Conservation (phyloP, 441 rosid genomes). For the Sinapis alba region DNA sequence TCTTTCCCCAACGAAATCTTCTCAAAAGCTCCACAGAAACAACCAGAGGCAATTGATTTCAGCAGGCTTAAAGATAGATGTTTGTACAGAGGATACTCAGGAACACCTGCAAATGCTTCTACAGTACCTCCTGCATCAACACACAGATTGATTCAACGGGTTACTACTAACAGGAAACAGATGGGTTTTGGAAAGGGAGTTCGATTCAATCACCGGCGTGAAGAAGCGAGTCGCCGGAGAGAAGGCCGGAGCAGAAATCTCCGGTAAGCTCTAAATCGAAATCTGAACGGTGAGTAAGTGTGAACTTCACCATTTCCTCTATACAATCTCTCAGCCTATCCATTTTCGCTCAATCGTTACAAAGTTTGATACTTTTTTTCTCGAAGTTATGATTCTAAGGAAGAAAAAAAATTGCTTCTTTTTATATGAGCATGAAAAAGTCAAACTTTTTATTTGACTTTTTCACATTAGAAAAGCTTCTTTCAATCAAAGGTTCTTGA, state of each 20-base stretch:
- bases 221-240: constrained; percentile 41
- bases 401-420: not conserved
- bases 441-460: not conserved
- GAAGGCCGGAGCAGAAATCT: constrained; percentile 62
- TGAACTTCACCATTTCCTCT: constrained; percentile 58
- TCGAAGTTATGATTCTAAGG: not conserved
- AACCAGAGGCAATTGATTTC: constrained; percentile 47
- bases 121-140: constrained; percentile 11
- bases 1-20: constrained; percentile 36
- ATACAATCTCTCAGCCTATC: constrained; percentile 46
- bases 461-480: not conserved
- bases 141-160: not conserved
- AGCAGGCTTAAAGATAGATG: constrained; percentile 55
- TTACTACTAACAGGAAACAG: not conserved
- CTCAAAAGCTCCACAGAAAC: constrained; percentile 33
- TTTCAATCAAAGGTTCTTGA: not conserved
- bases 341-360: constrained; percentile 25
- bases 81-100: constrained; percentile 57
- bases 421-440: not conserved
- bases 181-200: not conserved
- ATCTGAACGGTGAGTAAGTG: constrained; percentile 47
- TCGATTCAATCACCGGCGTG: constrained; percentile 13
- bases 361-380: constrained; percentile 9
- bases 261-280: constrained; percentile 49
- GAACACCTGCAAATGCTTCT: constrained; percentile 48